Conservation (phyloP, 257 asterid genomes). For the Coffea eugenioides region DNA sequence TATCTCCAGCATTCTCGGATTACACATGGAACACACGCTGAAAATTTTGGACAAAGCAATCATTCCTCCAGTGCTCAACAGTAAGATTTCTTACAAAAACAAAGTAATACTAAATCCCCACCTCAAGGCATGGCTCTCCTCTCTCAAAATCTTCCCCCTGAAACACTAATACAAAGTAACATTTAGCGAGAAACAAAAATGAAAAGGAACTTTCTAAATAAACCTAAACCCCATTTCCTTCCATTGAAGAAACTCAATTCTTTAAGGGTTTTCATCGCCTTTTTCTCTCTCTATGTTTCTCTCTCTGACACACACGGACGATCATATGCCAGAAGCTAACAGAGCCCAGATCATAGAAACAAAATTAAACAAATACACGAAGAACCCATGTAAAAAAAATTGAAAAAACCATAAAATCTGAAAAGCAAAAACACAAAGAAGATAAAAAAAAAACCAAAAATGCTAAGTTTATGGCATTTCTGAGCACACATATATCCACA, state of each 20-base stretch:
- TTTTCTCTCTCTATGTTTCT: no score
- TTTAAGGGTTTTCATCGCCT: neutral
- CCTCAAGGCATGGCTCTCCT: neutral
- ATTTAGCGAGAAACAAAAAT: neutral
- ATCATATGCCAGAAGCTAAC: neutral
- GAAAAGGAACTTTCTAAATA: neutral
- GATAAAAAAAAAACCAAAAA: neutral
- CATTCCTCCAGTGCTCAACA: neutral
- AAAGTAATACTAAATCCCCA: neutral
- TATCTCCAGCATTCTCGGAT: neutral
- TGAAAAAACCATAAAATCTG: neutral
- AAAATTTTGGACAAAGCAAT: neutral
- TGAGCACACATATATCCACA: neutral
- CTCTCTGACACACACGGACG: neutral
- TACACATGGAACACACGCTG: no score
- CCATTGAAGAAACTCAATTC: neutral
- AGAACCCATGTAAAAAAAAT: neutral
- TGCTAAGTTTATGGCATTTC: neutral
- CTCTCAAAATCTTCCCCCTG: neutral
- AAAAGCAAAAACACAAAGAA: no score
- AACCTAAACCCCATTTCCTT: neutral
- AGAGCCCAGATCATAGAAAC: neutral
- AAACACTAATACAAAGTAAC: neutral
- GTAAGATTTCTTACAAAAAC: neutral
- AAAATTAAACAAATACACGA: neutral